Percentiles rank a stretch among this genome's conserved stretches.
phyloP scores from a whole-genome alignment of 2,329 filamentous ascomycete genomes.

The Neofusicoccum ribis region DNA sequence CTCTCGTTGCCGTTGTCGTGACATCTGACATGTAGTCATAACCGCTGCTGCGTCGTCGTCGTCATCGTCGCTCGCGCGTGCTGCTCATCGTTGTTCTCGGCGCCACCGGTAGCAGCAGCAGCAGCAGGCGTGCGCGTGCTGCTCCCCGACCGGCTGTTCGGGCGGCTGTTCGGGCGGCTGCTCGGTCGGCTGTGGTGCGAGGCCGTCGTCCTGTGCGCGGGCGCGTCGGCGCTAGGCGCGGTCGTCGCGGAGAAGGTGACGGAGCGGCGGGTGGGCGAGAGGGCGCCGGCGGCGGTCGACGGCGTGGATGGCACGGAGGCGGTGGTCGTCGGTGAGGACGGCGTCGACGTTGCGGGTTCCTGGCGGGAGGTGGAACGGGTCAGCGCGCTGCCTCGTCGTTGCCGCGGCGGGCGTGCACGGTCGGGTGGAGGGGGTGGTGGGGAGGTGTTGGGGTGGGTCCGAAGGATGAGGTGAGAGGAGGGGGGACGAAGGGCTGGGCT shows the following conservation, averaged over 20 bases:
- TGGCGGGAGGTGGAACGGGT: too few relatives aligned
- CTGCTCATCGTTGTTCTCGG: neutral
- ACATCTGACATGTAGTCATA: neutral
- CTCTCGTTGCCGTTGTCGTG: neutral
- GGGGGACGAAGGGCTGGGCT: too few relatives aligned
- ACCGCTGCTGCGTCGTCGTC: neutral
- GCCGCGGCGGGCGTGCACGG: too few relatives aligned
- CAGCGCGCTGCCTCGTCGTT: too few relatives aligned
- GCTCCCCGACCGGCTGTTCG: neutral
- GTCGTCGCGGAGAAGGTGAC: constrained; percentile 4
- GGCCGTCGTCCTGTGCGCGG: neutral
- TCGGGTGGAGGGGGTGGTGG: neutral
- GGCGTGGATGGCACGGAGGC: neutral
- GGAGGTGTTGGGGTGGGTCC: neutral
- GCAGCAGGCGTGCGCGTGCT: neutral
- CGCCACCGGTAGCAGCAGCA: neutral
- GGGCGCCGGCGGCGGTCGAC: neutral
- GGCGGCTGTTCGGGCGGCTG: neutral
- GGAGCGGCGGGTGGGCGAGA: neutral
- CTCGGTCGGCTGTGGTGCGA: constrained; percentile 2
- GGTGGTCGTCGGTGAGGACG: neutral
- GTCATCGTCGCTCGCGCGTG: neutral
- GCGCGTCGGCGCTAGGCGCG: neutral
- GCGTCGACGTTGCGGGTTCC: neutral
- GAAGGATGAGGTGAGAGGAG: neutral